Conservation (phyloP, 768 basidiomycete species). For the Sutorius australiensis region DNA sequence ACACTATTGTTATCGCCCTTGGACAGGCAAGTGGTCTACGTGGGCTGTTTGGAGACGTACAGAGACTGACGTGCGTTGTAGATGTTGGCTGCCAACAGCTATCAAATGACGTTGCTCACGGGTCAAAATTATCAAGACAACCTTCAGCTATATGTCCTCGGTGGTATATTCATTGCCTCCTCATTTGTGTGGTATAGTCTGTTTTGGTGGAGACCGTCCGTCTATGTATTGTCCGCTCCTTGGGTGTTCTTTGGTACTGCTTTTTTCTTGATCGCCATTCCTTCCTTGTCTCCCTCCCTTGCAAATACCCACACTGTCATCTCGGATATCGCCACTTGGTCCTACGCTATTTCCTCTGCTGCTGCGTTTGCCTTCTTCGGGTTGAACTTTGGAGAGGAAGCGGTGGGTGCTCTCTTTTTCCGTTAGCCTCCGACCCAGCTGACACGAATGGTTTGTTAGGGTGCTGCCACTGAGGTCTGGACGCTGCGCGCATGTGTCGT, state of each 20-base stretch:
- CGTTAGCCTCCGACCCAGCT: background rate
- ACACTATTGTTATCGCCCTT: slow-evolving; percentile 81
- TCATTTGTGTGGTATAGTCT: slow-evolving; percentile 87
- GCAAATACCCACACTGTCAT: slow-evolving; percentile 61
- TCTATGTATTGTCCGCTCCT: slow-evolving; percentile 80
- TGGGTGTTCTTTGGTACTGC: slow-evolving; percentile 91
- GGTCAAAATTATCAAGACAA: slow-evolving; percentile 82
- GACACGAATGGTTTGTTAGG: slow-evolving; percentile 38
- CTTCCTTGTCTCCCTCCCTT: slow-evolving; percentile 63
- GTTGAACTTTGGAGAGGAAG: slow-evolving; percentile 96
- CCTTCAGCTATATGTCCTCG: slow-evolving; percentile 86
- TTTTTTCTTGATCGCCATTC: slow-evolving; percentile 88
- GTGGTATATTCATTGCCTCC: slow-evolving; percentile 80
- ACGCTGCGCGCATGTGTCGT: slow-evolving; percentile 87
- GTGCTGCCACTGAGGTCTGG: slow-evolving; percentile 95
- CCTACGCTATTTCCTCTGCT: slow-evolving; percentile 88
- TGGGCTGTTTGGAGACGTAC: background rate
- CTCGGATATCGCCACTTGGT: slow-evolving; percentile 81
- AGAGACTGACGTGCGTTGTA: slow-evolving; percentile 22
- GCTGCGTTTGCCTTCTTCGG: slow-evolving; percentile 94
- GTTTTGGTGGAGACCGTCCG: slow-evolving; percentile 84
- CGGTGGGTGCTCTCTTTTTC: slow-evolving; percentile 46
- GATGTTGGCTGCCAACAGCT: slow-evolving; percentile 89
- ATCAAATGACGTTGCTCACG: slow-evolving; percentile 88
- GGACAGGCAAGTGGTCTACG: slow-evolving; percentile 56